Base-by-base conservation (phyloP, 352 stramenopile genomes). In the Phytophthora ramorum region DNA sequence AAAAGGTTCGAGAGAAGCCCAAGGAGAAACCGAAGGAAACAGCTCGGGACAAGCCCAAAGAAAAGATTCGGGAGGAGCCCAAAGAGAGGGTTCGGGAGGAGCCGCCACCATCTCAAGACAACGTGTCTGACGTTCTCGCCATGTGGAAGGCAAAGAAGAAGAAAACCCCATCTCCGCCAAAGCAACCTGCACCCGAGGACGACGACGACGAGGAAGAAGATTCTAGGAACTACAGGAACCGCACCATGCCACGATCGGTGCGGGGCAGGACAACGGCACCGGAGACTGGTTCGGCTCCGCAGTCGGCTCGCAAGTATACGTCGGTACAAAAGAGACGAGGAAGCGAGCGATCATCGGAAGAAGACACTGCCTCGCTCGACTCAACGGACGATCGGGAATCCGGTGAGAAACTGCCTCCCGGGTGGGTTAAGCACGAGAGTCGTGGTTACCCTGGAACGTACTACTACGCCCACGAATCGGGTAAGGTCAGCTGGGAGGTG, bases 341-440 rank as follows among this genome's bases (percentile, higher is more conserved):
- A n/a, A 71, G 40, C 37, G 48, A 78, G 35, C 63, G 62, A 58
- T 73, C 63, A 54, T 85, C 78, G 24, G 79, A 88, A 49, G 74
- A 88, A 71, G 76, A 87, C 66, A 79, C 71, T 4, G 69, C 66
- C 37, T 84, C 76, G 12, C 49, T 80, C 22, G 52, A 66, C 26
- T 79, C 63, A 26, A 76, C 71, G 5, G 78, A 82, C 26, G 75
- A 84, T 14, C 50, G 69, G 10, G 61, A 57, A 9, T 73, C 67
- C 2, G 64, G 50, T 1, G 75, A 83, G 59, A 71, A 73, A 17
- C 54, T 84, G 19, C 79, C 68, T 40, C 72, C 52, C 3, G 81
- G 81, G 14, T 95, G 87, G 87, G 83, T 66, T 5, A 82, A 82
- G 49, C 74, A 87, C 40, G 78, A 92, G 54, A 95, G 87, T 59